Conservation (phyloP, 106 monocot species). For the Posidonia australis region DNA sequence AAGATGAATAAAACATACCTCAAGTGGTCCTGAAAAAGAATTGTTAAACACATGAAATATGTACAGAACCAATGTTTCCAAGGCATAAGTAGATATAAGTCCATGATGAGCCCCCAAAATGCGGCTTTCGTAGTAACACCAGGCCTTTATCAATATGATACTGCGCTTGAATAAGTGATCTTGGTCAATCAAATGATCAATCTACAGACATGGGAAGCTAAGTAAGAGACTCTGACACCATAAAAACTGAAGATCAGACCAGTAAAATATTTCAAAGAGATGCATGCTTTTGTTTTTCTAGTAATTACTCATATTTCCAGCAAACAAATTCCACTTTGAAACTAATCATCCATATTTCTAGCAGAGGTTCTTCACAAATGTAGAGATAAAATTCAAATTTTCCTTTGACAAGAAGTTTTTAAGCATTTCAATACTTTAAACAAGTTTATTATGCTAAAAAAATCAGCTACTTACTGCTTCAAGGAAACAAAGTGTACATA, state of each 20-base stretch:
- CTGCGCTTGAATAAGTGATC: slow-evolving; percentile 93
- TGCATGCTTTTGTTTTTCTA: too few species aligned
- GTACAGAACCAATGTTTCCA: slow-evolving; percentile 93
- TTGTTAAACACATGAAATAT: slow-evolving; percentile 95
- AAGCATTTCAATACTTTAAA: too few species aligned
- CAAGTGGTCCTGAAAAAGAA: slow-evolving; percentile 89
- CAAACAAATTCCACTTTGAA: too few species aligned
- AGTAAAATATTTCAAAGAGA: too few species aligned
- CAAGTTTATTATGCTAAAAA: background rate
- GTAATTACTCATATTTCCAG: too few species aligned
- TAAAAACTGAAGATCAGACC: too few species aligned
- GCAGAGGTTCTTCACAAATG: too few species aligned
- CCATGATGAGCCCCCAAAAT: slow-evolving; percentile 97
- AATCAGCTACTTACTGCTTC: slow-evolving; percentile 49
- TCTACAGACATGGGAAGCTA: slow-evolving; percentile 27
- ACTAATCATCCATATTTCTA: too few species aligned
- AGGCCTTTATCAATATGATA: slow-evolving; percentile 90
- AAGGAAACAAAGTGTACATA: slow-evolving; percentile 94
- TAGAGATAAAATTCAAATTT: too few species aligned
- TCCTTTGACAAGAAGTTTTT: too few species aligned
- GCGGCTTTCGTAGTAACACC: slow-evolving; percentile 96
- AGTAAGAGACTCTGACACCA: background rate
- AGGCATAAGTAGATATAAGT: slow-evolving; percentile 93
- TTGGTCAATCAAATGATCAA: slow-evolving; percentile 62
- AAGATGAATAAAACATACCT: slow-evolving; percentile 33